Conservation (phyloP, 1,139 yeast genomes). For the Pichia sp. region DNA sequence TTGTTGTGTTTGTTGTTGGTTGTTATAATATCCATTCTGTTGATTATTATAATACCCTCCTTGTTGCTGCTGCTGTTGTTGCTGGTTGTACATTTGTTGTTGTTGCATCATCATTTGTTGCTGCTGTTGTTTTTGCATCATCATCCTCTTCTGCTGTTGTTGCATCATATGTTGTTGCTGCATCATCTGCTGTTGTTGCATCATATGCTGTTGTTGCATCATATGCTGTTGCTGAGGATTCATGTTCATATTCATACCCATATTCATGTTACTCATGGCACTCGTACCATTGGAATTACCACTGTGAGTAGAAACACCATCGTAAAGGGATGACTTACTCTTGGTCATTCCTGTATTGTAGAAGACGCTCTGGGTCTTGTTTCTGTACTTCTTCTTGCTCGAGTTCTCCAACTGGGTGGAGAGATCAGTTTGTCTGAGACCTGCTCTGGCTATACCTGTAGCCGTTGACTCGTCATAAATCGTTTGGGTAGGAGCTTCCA, state of each 20-base stretch:
- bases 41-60: constrained; percentile 3
- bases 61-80: constrained; percentile 6
- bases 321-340: constrained; percentile 13
- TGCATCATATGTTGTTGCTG: background rate
- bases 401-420: constrained; percentile 17
- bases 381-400: constrained; percentile 18
- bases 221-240: background rate
- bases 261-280: background rate
- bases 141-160: background rate
- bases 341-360: constrained; percentile 11
- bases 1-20: too few species aligned
- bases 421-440: constrained; percentile 26
- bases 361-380: constrained; percentile 20
- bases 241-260: background rate
- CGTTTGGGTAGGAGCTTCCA: background rate
- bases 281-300: constrained; percentile 6
- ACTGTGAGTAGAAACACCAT: constrained; percentile 13
- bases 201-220: background rate
- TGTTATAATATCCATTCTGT: background rate
- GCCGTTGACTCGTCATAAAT: constrained; percentile 23
- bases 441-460: constrained; percentile 22
- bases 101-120: background rate
- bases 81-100: constrained; percentile 4
- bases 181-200: constrained; percentile 1
- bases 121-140: constrained; percentile 3